Evolutionary conservation across 345 rosid species (phyloP).

Genomic region (Populus pruinosa): DNA sequence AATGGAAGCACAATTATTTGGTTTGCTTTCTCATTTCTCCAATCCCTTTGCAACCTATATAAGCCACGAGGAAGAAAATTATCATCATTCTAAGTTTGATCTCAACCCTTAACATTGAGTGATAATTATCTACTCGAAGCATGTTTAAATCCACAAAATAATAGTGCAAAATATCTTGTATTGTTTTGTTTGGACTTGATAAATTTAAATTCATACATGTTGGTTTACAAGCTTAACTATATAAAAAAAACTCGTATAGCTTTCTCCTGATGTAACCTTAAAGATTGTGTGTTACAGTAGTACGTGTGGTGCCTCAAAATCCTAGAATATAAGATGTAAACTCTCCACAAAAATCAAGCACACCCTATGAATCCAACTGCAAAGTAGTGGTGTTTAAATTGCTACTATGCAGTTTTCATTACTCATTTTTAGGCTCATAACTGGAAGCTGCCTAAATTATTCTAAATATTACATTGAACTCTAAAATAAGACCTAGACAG

Average conservation of each 20-base stretch:
- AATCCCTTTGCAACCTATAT: not conserved
- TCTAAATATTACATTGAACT: too few species aligned
- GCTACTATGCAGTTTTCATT: too few species aligned
- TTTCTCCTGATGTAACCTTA: not conserved
- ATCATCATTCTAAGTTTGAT: conserved; percentile 29
- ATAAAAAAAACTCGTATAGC: not conserved
- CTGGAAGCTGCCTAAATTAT: too few species aligned
- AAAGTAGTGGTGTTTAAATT: too few species aligned
- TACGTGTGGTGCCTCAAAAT: not conserved
- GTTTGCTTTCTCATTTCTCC: conserved; percentile 6
- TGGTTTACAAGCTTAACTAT: conserved; percentile 5
- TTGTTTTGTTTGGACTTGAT: not conserved
- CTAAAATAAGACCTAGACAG: too few species aligned
- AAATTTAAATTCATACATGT: conserved; percentile 6
- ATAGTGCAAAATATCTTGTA: not conserved
- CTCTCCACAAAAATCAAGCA: too few species aligned
- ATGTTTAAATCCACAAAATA: conserved; percentile 12
- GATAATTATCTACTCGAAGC: conserved; percentile 29
- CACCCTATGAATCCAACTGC: too few species aligned
- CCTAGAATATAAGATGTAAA: too few species aligned
- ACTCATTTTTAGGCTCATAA: too few species aligned
- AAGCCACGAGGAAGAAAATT: conserved; percentile 22
- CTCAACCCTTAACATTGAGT: conserved; percentile 28
- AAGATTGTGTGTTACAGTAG: not conserved
- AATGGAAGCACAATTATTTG: not conserved